Base-by-base conservation (phyloP, 768 basidiomycete species). In the Trametes cubensis region DNA sequence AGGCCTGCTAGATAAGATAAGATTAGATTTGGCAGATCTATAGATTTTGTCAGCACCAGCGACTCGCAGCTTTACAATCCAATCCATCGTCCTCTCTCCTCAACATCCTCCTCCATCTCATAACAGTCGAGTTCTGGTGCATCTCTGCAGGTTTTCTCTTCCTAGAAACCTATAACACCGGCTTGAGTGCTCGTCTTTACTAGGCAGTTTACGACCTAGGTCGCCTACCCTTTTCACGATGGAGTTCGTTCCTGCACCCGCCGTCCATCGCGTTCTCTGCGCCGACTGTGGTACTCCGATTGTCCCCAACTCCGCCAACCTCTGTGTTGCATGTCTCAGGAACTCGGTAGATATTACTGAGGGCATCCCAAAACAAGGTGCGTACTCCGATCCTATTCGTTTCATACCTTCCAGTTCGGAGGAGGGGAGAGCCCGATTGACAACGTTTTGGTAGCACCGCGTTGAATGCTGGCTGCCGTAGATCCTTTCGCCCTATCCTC, bases 281-380 rank as follows among this genome's bases (percentile, higher is more conserved):
- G 93, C 93, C 5, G 93, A 94, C 76, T 95, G 93, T 69, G 93
- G 93, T 85, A 91, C 87, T 40, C 89, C 90, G 34, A 95, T 95
- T 70, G 87, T 90, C 42, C 93, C 93, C 42, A 94, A 97, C 75
- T 92, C 91, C 63, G 94, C 94, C 42, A 95, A 95, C 78, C 79
- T 95, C 40, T 96, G 95, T 68, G 92, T 95, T 6, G 85, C 83
- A 53, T 96, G 95, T 71, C 80, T 97, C 46, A 78, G 94, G 58
- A 96, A 95, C 81, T 88, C 89, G 8, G 87, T 98, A 63, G 97
- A 99, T 74, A 96, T 99, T 72, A 98, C 95, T 0, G 96, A 98
- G 73, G 95, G 94, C 15, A 98, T 98, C 55, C 96, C 95, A 7
- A 98, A 95, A 72, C 92, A 93, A 85, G 86, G 91, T 90, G 55